Evolutionary conservation across 2,329 filamentous ascomycete species (phyloP).

Genomic region (Exophiala phaeomuriformis): DNA sequence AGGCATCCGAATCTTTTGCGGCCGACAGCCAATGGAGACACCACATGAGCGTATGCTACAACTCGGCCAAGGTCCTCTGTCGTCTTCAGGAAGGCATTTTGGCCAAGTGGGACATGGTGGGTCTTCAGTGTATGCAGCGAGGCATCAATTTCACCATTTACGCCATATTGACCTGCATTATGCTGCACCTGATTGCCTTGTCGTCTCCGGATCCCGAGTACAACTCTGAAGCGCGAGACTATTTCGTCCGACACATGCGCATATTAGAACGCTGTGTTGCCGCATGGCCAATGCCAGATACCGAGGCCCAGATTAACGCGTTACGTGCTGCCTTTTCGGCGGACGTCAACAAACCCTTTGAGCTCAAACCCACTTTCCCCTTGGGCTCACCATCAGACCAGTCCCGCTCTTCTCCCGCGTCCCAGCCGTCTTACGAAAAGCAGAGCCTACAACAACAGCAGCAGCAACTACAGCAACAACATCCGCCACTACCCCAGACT

Average conservation of each 20-base stretch:
- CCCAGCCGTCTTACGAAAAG: conserved; percentile 41
- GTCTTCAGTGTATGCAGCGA: conserved; percentile 83
- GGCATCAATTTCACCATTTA: conserved; percentile 97
- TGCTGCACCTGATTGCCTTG: conserved; percentile 84
- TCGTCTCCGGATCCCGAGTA: conserved; percentile 88
- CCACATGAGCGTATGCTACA: conserved; percentile 80
- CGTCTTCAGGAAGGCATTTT: conserved; percentile 78
- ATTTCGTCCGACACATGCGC: conserved; percentile 89
- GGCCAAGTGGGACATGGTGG: conserved; percentile 66
- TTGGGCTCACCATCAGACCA: conserved; percentile 69
- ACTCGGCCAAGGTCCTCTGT: conserved; percentile 76
- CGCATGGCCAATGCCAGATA: conserved; percentile 80
- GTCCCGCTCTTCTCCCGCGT: conserved; percentile 44
- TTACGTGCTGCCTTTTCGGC: conserved; percentile 87
- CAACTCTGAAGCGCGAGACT: conserved; percentile 75
- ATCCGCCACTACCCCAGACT: conserved; percentile 25
- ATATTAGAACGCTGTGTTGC: conserved; percentile 78
- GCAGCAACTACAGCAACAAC: conserved; percentile 39
- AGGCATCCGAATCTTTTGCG: conserved; percentile 64
- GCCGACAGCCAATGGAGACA: conserved; percentile 73
- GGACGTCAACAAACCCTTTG: conserved; percentile 75
- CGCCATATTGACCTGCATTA: conserved; percentile 79
- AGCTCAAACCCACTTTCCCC: conserved; percentile 79
- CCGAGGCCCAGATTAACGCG: conserved; percentile 82
- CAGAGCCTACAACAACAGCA: conserved; percentile 45